phyloP scores from a whole-genome alignment of 129 eudicot species.

The Tanacetum coccineum region DNA sequence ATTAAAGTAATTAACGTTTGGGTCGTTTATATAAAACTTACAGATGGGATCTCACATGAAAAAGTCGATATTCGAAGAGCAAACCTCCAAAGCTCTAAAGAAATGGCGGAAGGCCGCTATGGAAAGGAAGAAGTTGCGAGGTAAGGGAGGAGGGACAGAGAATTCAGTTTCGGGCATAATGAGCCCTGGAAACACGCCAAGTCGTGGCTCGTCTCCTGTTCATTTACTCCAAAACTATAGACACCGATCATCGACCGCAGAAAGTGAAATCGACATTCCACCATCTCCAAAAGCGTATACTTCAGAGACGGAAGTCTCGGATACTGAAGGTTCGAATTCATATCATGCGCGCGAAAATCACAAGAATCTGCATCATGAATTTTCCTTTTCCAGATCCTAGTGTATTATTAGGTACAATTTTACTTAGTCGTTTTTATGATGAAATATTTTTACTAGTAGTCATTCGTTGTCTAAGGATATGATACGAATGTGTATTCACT shows the following conservation, averaged over 20 bases:
- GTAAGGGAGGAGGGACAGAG: conserved; percentile 4
- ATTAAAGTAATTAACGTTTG: not conserved
- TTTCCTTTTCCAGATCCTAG: conserved; percentile 38
- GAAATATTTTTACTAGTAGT: not conserved
- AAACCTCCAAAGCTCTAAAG: conserved; percentile 68
- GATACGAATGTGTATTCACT: conserved; percentile 9
- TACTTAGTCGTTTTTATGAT: not conserved
- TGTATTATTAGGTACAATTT: not conserved
- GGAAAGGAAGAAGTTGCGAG: conserved; percentile 44
- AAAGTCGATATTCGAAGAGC: conserved; percentile 69
- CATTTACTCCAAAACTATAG: conserved; percentile 59
- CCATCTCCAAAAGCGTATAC: conserved; percentile 42
- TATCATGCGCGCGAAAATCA: conserved; percentile 24
- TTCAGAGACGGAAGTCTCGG: conserved; percentile 49
- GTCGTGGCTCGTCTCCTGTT: conserved; percentile 51
- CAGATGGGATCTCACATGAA: conserved; percentile 91
- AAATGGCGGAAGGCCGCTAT: conserved; percentile 75
- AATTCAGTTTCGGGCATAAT: conserved; percentile 23
- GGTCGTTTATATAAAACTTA: not conserved
- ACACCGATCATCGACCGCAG: conserved; percentile 33
- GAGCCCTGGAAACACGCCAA: conserved; percentile 43
- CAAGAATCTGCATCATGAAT: conserved; percentile 22
- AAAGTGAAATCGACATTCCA: conserved; percentile 46
- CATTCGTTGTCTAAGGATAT: not conserved
- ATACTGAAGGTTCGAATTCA: conserved; percentile 48